Conservation (phyloP, 1,139 yeast genomes). For the Geotrichum australiense region DNA sequence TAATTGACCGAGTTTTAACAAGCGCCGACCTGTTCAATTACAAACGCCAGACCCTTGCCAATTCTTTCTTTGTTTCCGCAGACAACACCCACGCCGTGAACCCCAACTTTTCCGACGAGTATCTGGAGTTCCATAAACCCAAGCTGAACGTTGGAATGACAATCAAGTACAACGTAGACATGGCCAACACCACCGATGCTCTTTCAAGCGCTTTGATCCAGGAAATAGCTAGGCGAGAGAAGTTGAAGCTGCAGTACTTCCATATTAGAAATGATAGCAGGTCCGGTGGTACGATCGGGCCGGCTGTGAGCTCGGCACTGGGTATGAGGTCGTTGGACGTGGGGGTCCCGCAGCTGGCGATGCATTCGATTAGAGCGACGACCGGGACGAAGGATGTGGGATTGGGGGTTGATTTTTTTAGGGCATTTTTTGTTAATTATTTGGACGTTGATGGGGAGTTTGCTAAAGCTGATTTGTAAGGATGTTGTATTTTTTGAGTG, state of each 20-base stretch:
- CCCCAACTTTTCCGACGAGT: slow-evolving; percentile 66
- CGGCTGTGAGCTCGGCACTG: slow-evolving; percentile 52
- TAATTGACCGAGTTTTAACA: slow-evolving; percentile 60
- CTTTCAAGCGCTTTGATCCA: slow-evolving; percentile 55
- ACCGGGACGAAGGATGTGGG: slow-evolving; percentile 67
- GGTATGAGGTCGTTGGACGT: slow-evolving; percentile 73
- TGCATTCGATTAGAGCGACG: slow-evolving; percentile 77
- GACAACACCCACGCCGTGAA: slow-evolving; percentile 95
- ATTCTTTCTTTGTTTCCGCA: slow-evolving; percentile 78
- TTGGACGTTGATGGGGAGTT: slow-evolving; percentile 41
- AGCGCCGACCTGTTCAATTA: slow-evolving; percentile 43
- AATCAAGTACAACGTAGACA: slow-evolving; percentile 59
- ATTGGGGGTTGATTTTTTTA: slow-evolving; percentile 58
- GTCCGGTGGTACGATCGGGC: slow-evolving; percentile 80
- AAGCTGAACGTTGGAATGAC: slow-evolving; percentile 66
- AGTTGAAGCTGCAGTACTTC: slow-evolving; percentile 47
- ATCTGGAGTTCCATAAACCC: slow-evolving; percentile 61
- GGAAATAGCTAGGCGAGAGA: slow-evolving; percentile 42
- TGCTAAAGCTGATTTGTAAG: slow-evolving; percentile 37
- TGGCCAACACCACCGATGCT: slow-evolving; percentile 64
- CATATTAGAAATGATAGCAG: slow-evolving; percentile 58
- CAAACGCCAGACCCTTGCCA: slow-evolving; percentile 36
- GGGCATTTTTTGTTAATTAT: slow-evolving; percentile 58
- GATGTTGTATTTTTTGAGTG: not conserved
- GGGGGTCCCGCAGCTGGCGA: slow-evolving; percentile 71